Evolutionary conservation across 176 grass and related monocot species (phyloP).

Genomic region (Triticum monococcum): DNA sequence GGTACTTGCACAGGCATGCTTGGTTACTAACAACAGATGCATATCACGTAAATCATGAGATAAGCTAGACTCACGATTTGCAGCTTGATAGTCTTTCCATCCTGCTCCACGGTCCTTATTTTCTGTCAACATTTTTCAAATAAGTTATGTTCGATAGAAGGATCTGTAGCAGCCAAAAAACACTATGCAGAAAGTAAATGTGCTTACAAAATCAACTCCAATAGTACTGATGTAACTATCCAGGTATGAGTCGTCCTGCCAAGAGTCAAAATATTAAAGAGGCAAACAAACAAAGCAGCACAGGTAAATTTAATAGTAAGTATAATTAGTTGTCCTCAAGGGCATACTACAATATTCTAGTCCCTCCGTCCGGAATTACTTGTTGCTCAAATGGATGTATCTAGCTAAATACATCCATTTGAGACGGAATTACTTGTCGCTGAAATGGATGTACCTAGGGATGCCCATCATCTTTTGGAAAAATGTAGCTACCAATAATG

Average conservation of each 20-base stretch:
- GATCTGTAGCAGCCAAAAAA: neutral
- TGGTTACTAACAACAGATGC: neutral
- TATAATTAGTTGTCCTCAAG: neutral
- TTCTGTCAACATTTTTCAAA: conserved; percentile 37
- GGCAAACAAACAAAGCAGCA: neutral
- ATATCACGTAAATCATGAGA: neutral
- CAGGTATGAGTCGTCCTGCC: conserved; percentile 80
- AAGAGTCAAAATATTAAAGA: neutral
- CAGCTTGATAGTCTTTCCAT: conserved; percentile 82
- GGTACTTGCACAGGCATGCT: neutral
- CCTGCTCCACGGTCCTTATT: conserved; percentile 81
- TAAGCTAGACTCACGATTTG: conserved; percentile 59
- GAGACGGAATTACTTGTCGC: too few species aligned
- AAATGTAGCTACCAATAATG: too few species aligned
- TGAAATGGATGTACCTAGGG: too few species aligned
- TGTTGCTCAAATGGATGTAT: too few species aligned
- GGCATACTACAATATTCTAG: neutral
- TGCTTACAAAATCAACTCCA: conserved; percentile 82
- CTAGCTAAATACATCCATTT: too few species aligned
- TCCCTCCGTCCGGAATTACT: too few species aligned
- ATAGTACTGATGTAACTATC: conserved; percentile 91
- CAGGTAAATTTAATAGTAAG: neutral
- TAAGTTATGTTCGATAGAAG: neutral
- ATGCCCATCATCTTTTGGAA: too few species aligned
- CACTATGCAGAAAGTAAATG: neutral